phyloP scores from a whole-genome alignment of 306 rosid genomes.

The Purshia tridentata region DNA sequence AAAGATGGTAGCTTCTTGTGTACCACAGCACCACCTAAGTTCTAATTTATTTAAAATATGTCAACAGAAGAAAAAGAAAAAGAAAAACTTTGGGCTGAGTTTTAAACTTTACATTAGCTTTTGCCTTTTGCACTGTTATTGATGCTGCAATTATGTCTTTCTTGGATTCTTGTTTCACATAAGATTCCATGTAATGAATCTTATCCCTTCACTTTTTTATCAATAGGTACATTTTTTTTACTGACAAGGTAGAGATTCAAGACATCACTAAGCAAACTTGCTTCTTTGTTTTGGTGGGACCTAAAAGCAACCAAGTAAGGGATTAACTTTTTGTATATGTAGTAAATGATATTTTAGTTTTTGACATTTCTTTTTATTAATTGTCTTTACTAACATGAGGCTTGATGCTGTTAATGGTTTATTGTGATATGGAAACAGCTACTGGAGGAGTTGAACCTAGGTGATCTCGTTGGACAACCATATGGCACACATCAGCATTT shows the following conservation, averaged over 20 bases:
- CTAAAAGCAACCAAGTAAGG: conserved; percentile 78
- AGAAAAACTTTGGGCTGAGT: neutral
- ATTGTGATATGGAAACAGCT: conserved; percentile 42
- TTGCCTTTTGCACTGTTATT: neutral
- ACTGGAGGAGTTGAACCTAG: conserved; percentile 74
- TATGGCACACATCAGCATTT: conserved; percentile 87
- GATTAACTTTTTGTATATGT: neutral
- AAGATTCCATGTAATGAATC: conserved; percentile 8
- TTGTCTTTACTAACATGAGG: conserved; percentile 1
- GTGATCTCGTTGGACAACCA: conserved; percentile 70
- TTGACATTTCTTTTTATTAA: conserved; percentile 2
- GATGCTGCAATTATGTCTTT: neutral
- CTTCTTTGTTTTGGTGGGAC: conserved; percentile 87
- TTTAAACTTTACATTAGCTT: neutral
- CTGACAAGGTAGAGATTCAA: conserved; percentile 87
- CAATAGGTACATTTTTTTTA: conserved; percentile 76
- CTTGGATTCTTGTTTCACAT: neutral
- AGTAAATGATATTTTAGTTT: conserved; percentile 8
- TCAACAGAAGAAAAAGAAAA: neutral
- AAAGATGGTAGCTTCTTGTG: neutral
- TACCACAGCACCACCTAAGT: neutral
- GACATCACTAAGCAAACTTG: conserved; percentile 79
- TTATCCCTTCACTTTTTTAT: conserved; percentile 20
- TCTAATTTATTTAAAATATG: neutral
- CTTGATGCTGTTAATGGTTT: conserved; percentile 27